Base-by-base conservation (phyloP, 106 monocot species). In the Acanthochlamys bracteata region DNA sequence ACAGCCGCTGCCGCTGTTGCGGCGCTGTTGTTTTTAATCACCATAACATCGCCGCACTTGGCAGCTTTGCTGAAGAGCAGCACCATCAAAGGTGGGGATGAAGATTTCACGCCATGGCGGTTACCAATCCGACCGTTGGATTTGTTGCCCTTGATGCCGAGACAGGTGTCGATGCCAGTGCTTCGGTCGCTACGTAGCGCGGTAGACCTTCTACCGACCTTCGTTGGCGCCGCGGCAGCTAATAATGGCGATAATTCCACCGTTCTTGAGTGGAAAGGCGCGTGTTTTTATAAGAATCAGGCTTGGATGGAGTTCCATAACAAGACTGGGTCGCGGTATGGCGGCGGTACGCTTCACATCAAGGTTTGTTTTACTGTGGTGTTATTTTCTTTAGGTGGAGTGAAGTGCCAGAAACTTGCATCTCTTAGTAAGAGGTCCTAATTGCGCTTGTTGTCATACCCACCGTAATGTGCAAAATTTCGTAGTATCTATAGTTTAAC, bases 261-360 rank as follows among this genome's bases (percentile, higher is more conserved):
- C 10, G 7, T 13, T 39, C 56, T 89, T 42, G 26, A 71, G 42
- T 89, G 84, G 88, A 84, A 84, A 51, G 88, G 88, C 45, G 81
- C 88, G 13, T 89, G 84, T 73, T 89, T 89, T 51, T 79, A 81
- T 53, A 26, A 84, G 61, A 89, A 72, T 66, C 39, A 43, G 10
- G 84, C 88, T 1, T 84, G 84, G 84, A 67, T 84, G 73, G 88
- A 75, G 64, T 79, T 84, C 56, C 81, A 84, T 72, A 89, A 89
- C 67, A 45, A 84, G 33, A 76, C 63, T 64, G 69, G 70, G 0
- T 68, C 74, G 58, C 33, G 25, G 16, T 89, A 63, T 25, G 84
- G 88, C 17, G 88, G 88, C 40, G 88, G 84, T 2, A 89, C 75
- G 4, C 72, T 89, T 39, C 84, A 89, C 47, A 72, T 89, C 70